A percentile compares a stretch with the other conserved stretches of the same genome.
Evolutionary conservation across 2,329 filamentous ascomycete species (phyloP).

Genomic region (Aspergillus cejpii): DNA sequence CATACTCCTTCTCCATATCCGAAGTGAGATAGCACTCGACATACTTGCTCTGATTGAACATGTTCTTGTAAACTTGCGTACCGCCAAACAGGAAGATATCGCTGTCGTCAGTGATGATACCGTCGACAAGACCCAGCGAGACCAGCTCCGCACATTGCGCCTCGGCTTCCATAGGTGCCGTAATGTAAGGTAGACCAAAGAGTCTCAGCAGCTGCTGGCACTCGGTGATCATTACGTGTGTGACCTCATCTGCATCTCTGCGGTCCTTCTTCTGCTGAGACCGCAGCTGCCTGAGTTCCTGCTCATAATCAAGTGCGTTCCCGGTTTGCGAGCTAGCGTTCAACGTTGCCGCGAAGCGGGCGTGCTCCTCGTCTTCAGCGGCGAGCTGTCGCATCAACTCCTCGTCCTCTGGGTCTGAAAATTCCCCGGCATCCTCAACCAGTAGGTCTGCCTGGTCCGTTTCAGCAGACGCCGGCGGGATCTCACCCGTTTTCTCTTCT

Average conservation of each 20-base stretch:
- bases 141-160: constrained; percentile 95
- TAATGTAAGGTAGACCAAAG: constrained; percentile 94
- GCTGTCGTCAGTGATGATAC: constrained; percentile 94
- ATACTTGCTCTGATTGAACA: constrained; percentile 98
- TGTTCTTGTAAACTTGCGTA: constrained; percentile 96
- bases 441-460: constrained; percentile 22
- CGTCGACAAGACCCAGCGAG: constrained; percentile 77
- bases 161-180: constrained; percentile 97
- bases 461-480: constrained; percentile 9
- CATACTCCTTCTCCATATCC: constrained; percentile 85
- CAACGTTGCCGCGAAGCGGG: constrained; percentile 79
- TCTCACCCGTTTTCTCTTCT: constrained; percentile 19
- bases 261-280: constrained; percentile 95
- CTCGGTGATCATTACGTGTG: constrained; percentile 90
- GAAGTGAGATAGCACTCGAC: constrained; percentile 86
- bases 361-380: constrained; percentile 87
- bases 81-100: constrained; percentile 97
- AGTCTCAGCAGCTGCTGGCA: constrained; percentile 84
- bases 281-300: constrained; percentile 76
- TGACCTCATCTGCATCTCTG: constrained; percentile 92
- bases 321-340: constrained; percentile 67
- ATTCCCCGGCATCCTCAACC: constrained; percentile 51
- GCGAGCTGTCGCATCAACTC: constrained; percentile 81
- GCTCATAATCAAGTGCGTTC: constrained; percentile 73
- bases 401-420: constrained; percentile 86